A percentile compares a stretch with the other conserved stretches of the same genome.
These are phyloP conservation scores for Teratosphaeriaceae sp. DNA, from an alignment of 2,329 filamentous ascomycete species.

Conservation along the genomic window DNA sequence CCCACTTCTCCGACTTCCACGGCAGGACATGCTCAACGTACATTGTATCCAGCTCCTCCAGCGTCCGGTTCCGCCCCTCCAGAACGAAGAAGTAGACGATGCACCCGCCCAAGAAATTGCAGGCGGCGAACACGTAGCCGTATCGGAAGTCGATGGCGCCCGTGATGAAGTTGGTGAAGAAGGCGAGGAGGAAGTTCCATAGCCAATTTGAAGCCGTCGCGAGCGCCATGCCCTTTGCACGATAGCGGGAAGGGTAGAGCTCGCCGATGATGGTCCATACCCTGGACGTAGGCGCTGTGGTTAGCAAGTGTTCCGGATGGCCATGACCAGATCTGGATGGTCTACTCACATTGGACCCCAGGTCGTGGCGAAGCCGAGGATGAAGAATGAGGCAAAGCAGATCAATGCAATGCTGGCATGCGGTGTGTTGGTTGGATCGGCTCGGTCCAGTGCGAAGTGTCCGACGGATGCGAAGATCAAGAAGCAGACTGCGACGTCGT, in stretches of 20 bases:
- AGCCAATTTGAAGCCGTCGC: conserved; percentile 58
- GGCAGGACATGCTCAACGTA: conserved; percentile 29
- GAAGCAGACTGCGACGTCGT: too few relatives aligned
- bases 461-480: conserved; percentile 44
- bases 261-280: too few relatives aligned
- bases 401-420: conserved; percentile 54
- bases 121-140: conserved; percentile 33
- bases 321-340: too few relatives aligned
- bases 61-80: conserved; percentile 29
- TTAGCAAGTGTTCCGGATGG: too few relatives aligned
- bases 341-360: conserved; percentile 69
- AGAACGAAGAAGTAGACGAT: conserved; percentile 34
- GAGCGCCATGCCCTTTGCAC: conserved; percentile 49
- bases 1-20: conserved; percentile 27
- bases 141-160: conserved; percentile 32
- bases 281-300: too few relatives aligned
- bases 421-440: conserved; percentile 26
- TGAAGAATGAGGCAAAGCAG: conserved; percentile 62
- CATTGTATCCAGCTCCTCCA: conserved; percentile 36
- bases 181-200: conserved; percentile 29
- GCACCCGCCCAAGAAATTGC: conserved; percentile 25
- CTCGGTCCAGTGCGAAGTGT: conserved; percentile 35
- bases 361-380: conserved; percentile 58
- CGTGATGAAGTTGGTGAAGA: conserved; percentile 33
- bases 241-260: conserved; percentile 17